Base-by-base conservation (phyloP, 148 eudicot species). In the Heliamphora exappendiculata region DNA sequence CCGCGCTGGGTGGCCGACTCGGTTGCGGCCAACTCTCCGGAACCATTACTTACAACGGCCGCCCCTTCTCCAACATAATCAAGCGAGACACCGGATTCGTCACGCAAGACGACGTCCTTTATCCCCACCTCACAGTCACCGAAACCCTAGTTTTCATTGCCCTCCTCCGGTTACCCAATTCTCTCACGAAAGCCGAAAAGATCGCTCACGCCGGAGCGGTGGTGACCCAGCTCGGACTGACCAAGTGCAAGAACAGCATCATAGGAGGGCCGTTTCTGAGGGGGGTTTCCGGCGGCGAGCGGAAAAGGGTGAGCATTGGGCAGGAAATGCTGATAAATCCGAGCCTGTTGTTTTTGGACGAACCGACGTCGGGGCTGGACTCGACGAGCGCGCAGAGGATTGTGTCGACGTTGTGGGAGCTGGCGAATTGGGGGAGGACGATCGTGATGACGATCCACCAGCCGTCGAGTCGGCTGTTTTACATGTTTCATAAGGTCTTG, bases 291-390 rank as follows among this genome's bases (percentile, higher is more conserved):
- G 95, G 97, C 4, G 97, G 95, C 0, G 97, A 93, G 55, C 69
- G 93, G 36, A 93, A 93, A 74, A 80, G 97, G 82, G 97, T 93
- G 6, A 93, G 95, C 67, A 88, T 93, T 20, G 97, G 95, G 0
- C 95, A 93, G 70, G 95, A 93, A 63, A 89, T 93, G 93, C 85
- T 93, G 59, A 85, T 90, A 44, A 87, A 93, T 22, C 95, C 97
- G 5, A 90, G 95, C 62, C 67, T 93, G 76, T 81, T 93, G 81
- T 84, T 90, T 10, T 65, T 93, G 12, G 97, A 93, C 45, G 95
- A 92, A 80, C 97, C 97, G 0, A 93, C 97, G 0, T 93, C 97
- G 0, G 97, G 95, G 8, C 81, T 93, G 33, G 97, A 93, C 72
- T 93, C 98, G 11, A 93, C 98, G 1, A 93, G 91, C 1, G 96